Percentiles rank a stretch among this genome's conserved stretches.
phyloP scores from a whole-genome alignment of 2,329 filamentous ascomycete genomes.

The Bipolaris oryzae region DNA sequence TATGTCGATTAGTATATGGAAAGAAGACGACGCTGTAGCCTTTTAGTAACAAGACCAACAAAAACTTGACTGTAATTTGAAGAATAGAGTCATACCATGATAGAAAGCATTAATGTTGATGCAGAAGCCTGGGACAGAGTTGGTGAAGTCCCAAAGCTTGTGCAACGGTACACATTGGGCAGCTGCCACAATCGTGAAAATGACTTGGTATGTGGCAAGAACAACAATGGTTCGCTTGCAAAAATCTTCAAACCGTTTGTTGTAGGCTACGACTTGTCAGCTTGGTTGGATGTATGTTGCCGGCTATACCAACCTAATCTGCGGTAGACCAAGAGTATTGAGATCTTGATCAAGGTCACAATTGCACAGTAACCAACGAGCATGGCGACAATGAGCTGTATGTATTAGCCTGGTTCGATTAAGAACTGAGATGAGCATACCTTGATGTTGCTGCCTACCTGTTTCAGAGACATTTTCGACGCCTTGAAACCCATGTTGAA shows the following conservation, averaged over 20 bases:
- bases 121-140: constrained; percentile 33
- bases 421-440: neutral
- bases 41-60: too few species aligned
- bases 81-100: constrained; percentile 30
- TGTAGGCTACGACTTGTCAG: constrained; percentile 25
- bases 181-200: constrained; percentile 33
- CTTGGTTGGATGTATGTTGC: neutral
- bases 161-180: constrained; percentile 42
- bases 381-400: constrained; percentile 30
- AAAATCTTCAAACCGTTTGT: constrained; percentile 26
- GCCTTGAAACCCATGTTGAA: constrained; percentile 34
- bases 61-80: neutral
- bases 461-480: constrained; percentile 15
- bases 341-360: constrained; percentile 41
- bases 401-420: neutral
- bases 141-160: constrained; percentile 43
- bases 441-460: constrained; percentile 31
- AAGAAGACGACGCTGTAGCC: constrained; percentile 16
- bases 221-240: constrained; percentile 36
- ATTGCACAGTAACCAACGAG: constrained; percentile 41
- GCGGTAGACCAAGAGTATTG: constrained; percentile 45
- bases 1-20: constrained; percentile 1
- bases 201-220: constrained; percentile 30
- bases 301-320: constrained; percentile 37
- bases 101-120: constrained; percentile 45